A percentile compares a stretch with the other conserved stretches of the same genome.
Conservation (phyloP, 352 stramenopile species). For the Globisporangium sylvaticum region DNA sequence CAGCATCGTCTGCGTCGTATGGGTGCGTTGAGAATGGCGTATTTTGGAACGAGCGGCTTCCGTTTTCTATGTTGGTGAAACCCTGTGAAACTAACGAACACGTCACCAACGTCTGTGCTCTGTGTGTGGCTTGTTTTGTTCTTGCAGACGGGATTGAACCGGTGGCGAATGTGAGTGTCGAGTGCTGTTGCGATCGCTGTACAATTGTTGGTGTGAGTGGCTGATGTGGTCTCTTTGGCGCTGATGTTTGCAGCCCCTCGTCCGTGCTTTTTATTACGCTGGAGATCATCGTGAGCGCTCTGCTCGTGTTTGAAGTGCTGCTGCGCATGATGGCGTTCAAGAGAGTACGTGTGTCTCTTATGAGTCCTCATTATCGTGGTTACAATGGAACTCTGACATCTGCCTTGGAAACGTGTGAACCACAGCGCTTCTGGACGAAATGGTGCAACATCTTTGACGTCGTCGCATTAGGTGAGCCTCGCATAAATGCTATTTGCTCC, state of each 20-base stretch:
- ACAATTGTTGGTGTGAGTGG: background rate
- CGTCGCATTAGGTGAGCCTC: constrained; percentile 47
- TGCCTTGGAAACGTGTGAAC: background rate
- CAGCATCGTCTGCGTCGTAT: constrained; percentile 68
- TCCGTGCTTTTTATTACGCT: constrained; percentile 79
- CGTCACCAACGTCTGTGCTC: background rate
- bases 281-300: constrained; percentile 68
- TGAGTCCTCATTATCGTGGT: background rate
- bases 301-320: constrained; percentile 77
- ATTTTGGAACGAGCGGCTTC: background rate
- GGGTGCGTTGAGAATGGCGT: constrained; percentile 31
- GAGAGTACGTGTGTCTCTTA: constrained; percentile 27
- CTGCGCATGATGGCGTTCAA: constrained; percentile 82
- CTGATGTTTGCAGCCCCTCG: constrained; percentile 57
- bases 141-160: constrained; percentile 58
- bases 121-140: background rate
- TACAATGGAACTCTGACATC: background rate
- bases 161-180: constrained; percentile 63
- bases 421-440: constrained; percentile 75
- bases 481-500: background rate
- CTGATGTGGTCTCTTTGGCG: too few relatives aligned
- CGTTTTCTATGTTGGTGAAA: background rate
- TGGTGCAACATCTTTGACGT: constrained; percentile 87
- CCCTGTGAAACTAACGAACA: background rate
- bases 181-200: background rate